Conservation (phyloP, 176 grass and related monocot species). For the Eleusine coracana region DNA sequence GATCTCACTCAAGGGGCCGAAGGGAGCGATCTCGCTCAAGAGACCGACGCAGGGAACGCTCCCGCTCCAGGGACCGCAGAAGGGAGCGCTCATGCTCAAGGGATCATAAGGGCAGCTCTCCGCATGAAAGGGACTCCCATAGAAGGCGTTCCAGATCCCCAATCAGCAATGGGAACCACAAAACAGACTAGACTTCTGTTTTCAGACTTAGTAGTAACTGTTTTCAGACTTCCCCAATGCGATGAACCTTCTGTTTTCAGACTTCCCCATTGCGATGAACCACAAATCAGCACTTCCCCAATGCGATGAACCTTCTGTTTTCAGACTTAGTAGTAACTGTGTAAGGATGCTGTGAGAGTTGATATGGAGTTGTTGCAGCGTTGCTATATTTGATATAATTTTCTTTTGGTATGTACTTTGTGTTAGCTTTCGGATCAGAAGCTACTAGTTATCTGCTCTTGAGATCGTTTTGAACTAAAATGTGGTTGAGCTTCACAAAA, state of each 20-base stretch:
- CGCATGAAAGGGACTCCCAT: slow-evolving; percentile 42
- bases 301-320: not conserved
- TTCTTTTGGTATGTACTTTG: not conserved
- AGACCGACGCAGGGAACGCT: slow-evolving; percentile 40
- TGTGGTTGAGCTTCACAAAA: not conserved
- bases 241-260: no score
- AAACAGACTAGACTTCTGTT: slow-evolving; percentile 33
- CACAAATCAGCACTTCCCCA: slow-evolving; percentile 2
- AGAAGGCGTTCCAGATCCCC: slow-evolving; percentile 61
- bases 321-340: slow-evolving; percentile 6
- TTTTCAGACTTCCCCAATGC: no score
- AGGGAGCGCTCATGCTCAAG: slow-evolving; percentile 42
- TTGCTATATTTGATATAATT: slow-evolving; percentile 14
- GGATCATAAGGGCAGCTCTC: slow-evolving; percentile 36
- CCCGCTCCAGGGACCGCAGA: slow-evolving; percentile 30
- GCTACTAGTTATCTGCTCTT: not conserved
- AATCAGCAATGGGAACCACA: slow-evolving; percentile 36
- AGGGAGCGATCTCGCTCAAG: slow-evolving; percentile 42
- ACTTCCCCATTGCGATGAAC: no score
- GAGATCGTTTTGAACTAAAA: slow-evolving; percentile 4
- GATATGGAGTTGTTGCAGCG: slow-evolving; percentile 15
- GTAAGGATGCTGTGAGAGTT: not conserved
- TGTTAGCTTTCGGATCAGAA: not conserved
- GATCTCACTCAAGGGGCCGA: slow-evolving; percentile 30
- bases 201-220: slow-evolving; percentile 7